These are phyloP conservation scores for Globisporangium nodosum DNA, from an alignment of 352 stramenopile species.

Conservation along the genomic window DNA sequence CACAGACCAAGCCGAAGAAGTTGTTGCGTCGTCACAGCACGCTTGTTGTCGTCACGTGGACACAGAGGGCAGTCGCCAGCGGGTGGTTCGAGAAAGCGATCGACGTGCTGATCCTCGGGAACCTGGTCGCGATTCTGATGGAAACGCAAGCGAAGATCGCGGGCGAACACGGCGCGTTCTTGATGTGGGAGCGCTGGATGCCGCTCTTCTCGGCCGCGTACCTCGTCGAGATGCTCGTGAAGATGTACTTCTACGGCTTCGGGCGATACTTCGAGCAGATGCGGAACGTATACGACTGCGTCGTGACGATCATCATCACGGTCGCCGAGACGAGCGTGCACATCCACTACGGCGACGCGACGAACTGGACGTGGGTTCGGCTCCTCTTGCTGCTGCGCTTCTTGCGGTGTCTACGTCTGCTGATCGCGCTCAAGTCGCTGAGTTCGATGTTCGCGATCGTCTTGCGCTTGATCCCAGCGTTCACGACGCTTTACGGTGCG, in stretches of 20 bases:
- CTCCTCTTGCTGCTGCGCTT: conserved; percentile 57
- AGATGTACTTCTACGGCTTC: conserved; percentile 55
- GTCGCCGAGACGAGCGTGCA: conserved; percentile 50
- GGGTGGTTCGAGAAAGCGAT: conserved; percentile 32
- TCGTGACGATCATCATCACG: conserved; percentile 64
- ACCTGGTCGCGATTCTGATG: conserved; percentile 38
- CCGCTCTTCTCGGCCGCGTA: conserved; percentile 65
- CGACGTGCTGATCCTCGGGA: conserved; percentile 36
- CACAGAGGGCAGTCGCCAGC: conserved; percentile 19
- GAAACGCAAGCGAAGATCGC: conserved; percentile 49
- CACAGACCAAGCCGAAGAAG: conserved; percentile 16
- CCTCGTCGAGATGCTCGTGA: conserved; percentile 78
- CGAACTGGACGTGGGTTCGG: conserved; percentile 45
- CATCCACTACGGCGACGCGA: conserved; percentile 30
- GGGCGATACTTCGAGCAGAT: conserved; percentile 49
- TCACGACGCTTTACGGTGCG: conserved; percentile 50
- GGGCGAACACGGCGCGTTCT: conserved; percentile 14
- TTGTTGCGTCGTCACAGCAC: conserved; percentile 4
- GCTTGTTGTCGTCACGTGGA: conserved; percentile 14
- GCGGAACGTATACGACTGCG: conserved; percentile 82
- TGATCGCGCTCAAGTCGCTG: conserved; percentile 39
- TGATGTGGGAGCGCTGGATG: conserved; percentile 49
- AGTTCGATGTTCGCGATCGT: conserved; percentile 54
- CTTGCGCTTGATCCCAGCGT: conserved; percentile 37
- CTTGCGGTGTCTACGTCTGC: conserved; percentile 42